These are phyloP conservation scores for Chrysopogon serrulatus DNA, from an alignment of 176 grass and related monocot species.

Conservation along the genomic window DNA sequence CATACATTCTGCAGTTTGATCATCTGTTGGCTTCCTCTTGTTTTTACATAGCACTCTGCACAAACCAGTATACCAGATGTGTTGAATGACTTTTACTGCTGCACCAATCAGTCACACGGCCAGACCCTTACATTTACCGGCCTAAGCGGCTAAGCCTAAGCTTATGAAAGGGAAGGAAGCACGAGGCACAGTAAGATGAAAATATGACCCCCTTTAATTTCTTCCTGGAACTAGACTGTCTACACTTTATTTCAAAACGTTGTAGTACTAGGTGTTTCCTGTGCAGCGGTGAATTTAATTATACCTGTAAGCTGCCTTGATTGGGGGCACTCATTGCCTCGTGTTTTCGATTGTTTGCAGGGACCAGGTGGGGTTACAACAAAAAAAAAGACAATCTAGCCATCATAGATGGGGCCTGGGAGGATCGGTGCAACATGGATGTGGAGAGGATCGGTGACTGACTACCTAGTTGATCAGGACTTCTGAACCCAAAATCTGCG, in stretches of 20 bases:
- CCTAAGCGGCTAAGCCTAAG: background rate
- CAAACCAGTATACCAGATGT: background rate
- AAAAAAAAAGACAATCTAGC: slow-evolving; percentile 37
- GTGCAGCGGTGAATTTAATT: background rate
- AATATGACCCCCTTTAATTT: background rate
- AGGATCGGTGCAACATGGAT: slow-evolving; percentile 47
- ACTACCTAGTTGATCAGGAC: slow-evolving; percentile 44
- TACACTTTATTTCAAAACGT: background rate
- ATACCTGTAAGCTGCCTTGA: background rate
- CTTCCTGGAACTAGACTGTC: background rate
- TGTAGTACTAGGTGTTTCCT: background rate
- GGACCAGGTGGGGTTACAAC: slow-evolving; percentile 40
- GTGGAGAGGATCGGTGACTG: slow-evolving; percentile 42
- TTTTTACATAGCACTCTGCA: background rate
- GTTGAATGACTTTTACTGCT: background rate
- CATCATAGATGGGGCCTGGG: slow-evolving; percentile 27
- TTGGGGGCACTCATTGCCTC: background rate
- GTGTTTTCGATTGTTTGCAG: slow-evolving; percentile 8
- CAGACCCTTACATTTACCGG: background rate
- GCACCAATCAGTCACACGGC: background rate
- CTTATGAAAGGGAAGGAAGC: background rate
- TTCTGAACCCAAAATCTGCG: slow-evolving; percentile 17
- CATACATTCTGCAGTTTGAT: too few relatives aligned
- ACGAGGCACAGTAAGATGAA: background rate
- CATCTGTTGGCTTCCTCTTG: too few relatives aligned